These are phyloP conservation scores for Cladosporium colombiae DNA, from an alignment of 2,329 filamentous ascomycete species.

Conservation along the genomic window DNA sequence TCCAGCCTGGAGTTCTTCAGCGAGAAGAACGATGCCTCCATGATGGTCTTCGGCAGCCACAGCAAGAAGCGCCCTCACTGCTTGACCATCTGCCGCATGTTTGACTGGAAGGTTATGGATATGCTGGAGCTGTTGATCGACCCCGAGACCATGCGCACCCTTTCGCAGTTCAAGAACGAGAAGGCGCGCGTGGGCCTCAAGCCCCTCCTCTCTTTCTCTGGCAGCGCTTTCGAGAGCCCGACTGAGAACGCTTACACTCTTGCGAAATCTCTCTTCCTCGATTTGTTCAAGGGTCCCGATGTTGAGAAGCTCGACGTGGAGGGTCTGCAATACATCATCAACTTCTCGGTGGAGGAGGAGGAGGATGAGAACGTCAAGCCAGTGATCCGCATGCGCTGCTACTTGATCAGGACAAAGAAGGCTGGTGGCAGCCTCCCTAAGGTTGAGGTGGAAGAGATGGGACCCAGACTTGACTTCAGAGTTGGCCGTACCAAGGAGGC, in stretches of 20 bases:
- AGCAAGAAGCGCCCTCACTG: constrained; percentile 96
- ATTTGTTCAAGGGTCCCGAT: constrained; percentile 86
- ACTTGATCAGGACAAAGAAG: constrained; percentile 82
- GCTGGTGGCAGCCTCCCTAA: constrained; percentile 77
- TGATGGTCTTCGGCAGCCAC: constrained; percentile 80
- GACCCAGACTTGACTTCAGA: constrained; percentile 88
- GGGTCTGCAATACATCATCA: constrained; percentile 87
- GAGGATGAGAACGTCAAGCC: constrained; percentile 46
- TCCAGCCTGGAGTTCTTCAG: constrained; percentile 91
- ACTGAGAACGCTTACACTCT: constrained; percentile 77
- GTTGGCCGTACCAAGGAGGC: constrained; percentile 79
- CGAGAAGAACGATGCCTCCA: constrained; percentile 89
- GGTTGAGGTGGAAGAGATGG: constrained; percentile 93
- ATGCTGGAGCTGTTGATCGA: constrained; percentile 92
- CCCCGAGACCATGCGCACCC: constrained; percentile 66
- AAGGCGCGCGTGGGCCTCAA: constrained; percentile 73
- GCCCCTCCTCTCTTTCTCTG: constrained; percentile 88
- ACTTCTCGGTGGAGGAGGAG: constrained; percentile 69
- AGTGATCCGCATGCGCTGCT: constrained; percentile 69
- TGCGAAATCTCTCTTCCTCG: constrained; percentile 81
- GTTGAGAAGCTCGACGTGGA: constrained; percentile 87
- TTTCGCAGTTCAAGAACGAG: constrained; percentile 70
- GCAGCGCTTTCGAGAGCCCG: constrained; percentile 81
- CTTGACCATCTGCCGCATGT: constrained; percentile 79
- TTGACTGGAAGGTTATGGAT: constrained; percentile 84